Evolutionary conservation across 768 basidiomycete species (phyloP).

Genomic region (Lanmaoa rubissima): DNA sequence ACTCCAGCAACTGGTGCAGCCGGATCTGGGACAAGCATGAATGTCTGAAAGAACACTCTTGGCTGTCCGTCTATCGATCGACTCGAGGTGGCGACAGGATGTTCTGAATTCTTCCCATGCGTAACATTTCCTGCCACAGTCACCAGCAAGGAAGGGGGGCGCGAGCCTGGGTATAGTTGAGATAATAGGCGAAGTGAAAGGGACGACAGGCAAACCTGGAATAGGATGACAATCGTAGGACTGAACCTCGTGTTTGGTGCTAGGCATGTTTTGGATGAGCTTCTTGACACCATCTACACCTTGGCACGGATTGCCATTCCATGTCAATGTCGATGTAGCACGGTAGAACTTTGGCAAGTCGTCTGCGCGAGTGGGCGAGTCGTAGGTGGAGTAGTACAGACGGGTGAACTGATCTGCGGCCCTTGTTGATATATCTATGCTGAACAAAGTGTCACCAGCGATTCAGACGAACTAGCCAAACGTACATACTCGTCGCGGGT

Average conservation of each 20-base stretch:
- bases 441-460: slow-evolving; percentile 31
- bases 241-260: slow-evolving; percentile 80
- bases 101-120: slow-evolving; percentile 61
- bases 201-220: slow-evolving; percentile 50
- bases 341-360: slow-evolving; percentile 84
- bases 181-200: slow-evolving; percentile 4
- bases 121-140: slow-evolving; percentile 79
- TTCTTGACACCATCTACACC: slow-evolving; percentile 67
- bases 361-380: slow-evolving; percentile 70
- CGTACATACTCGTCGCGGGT: slow-evolving; percentile 60
- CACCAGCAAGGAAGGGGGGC: slow-evolving; percentile 76
- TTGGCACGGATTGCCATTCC: slow-evolving; percentile 83
- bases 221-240: slow-evolving; percentile 91
- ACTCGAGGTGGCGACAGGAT: slow-evolving; percentile 47
- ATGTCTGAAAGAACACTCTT: slow-evolving; percentile 84
- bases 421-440: slow-evolving; percentile 81
- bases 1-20: slow-evolving; percentile 58
- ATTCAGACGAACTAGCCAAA: slow-evolving; percentile 19
- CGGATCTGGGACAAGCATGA: slow-evolving; percentile 78
- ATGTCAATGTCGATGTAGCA: slow-evolving; percentile 68
- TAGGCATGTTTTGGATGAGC: slow-evolving; percentile 70
- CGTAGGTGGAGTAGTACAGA: slow-evolving; percentile 80
- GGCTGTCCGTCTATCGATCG: slow-evolving; percentile 72
- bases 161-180: slow-evolving; percentile 50
- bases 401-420: slow-evolving; percentile 83